Conservation (phyloP, 257 asterid species). For the Vinca minor region DNA sequence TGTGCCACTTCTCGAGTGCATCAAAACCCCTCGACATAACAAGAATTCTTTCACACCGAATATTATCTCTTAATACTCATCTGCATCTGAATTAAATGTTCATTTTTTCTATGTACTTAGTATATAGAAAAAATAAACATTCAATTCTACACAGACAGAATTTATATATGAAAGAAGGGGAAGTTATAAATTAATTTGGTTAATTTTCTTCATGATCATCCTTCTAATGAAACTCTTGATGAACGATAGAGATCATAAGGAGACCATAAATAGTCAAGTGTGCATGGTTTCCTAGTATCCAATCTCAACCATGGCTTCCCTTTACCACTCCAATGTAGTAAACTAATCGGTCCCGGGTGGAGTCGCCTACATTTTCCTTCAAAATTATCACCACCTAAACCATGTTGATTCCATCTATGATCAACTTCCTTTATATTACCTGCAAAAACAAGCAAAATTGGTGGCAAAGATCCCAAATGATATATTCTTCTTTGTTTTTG, state of each 20-base stretch:
- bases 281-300: slow-evolving; percentile 68
- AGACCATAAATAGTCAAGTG: slow-evolving; percentile 71
- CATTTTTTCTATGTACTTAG: too few relatives aligned
- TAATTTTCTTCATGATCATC: slow-evolving; percentile 11
- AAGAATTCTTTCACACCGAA: too few relatives aligned
- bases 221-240: slow-evolving; percentile 55
- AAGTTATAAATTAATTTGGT: too few relatives aligned
- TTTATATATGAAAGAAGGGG: too few relatives aligned
- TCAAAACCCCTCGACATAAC: too few relatives aligned
- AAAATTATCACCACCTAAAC: slow-evolving; percentile 74
- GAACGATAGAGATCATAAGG: slow-evolving; percentile 67
- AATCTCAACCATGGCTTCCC: slow-evolving; percentile 87
- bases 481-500: slow-evolving; percentile 65
- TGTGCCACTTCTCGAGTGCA: too few relatives aligned
- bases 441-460: slow-evolving; percentile 61
- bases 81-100: too few relatives aligned
- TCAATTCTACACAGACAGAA: too few relatives aligned
- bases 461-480: slow-evolving; percentile 69
- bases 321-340: slow-evolving; percentile 91
- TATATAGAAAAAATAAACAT: too few relatives aligned
- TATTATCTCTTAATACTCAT: too few relatives aligned
- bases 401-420: slow-evolving; percentile 84
- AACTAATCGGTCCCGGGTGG: slow-evolving; percentile 86
- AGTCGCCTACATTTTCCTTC: slow-evolving; percentile 71
- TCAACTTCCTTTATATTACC: slow-evolving; percentile 61